These are phyloP conservation scores for Claviceps digitariae DNA, from an alignment of 2,329 filamentous ascomycete genomes.

Conservation along the genomic window DNA sequence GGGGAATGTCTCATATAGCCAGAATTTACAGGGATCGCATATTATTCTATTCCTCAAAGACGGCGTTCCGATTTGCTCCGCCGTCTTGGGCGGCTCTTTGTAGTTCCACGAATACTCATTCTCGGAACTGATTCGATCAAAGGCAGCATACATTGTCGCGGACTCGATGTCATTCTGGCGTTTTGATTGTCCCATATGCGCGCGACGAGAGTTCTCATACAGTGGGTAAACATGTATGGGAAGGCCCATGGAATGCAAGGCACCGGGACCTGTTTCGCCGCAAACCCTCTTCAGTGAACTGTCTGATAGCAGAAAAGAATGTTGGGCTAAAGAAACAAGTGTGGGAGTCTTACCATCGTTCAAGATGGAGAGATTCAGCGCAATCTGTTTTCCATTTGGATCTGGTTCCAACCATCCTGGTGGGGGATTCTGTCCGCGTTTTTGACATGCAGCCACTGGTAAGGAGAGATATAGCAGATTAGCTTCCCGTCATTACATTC, in stretches of 20 bases:
- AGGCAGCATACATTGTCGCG: constrained; percentile 44
- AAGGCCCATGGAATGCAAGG: constrained; percentile 42
- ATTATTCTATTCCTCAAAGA: constrained; percentile 51
- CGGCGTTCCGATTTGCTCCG: constrained; percentile 39
- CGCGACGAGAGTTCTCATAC: constrained; percentile 51
- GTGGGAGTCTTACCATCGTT: constrained; percentile 16
- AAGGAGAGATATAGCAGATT: neutral
- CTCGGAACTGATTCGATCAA: constrained; percentile 39
- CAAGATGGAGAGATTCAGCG: constrained; percentile 30
- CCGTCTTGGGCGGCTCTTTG: constrained; percentile 28
- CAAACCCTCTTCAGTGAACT: no score
- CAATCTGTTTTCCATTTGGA: constrained; percentile 28
- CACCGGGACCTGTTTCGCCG: constrained; percentile 36
- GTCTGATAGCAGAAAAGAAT: neutral
- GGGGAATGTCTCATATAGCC: no score
- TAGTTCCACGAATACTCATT: constrained; percentile 46
- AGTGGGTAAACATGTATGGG: constrained; percentile 56
- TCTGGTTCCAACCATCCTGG: constrained; percentile 43
- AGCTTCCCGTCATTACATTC: no score
- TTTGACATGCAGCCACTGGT: constrained; percentile 21
- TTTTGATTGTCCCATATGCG: constrained; percentile 38
- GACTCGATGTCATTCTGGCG: constrained; percentile 45
- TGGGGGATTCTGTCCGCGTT: constrained; percentile 28
- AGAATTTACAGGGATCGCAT: constrained; percentile 46
- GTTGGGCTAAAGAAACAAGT: no score